Base-by-base conservation (phyloP, 345 rosid genomes). In the Linum usitatissimum region DNA sequence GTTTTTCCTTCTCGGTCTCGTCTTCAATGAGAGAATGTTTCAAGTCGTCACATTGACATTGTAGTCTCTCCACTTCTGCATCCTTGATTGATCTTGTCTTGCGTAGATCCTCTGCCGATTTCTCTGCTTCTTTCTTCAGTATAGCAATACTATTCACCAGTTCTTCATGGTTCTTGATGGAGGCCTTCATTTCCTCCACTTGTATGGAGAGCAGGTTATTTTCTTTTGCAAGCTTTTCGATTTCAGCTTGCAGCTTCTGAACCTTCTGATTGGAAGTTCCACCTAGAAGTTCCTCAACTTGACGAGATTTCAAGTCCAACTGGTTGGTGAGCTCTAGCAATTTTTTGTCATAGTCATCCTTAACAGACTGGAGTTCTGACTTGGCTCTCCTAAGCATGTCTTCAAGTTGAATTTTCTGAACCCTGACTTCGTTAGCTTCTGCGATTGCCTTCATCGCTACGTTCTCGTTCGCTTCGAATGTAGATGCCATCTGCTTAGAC, bases 401-500 rank as follows among this genome's bases (percentile, higher is more conserved):
- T 71, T 83, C 92, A 1, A 84, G 72, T 54, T 77, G 76, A 70
- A 64, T 77, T 75, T 86, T 91, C 82, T 78, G 88, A 69, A 67
- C 60, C 1, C 72, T 76, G 55, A 86, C 69, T 63, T 84, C 91
- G 64, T 68, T 73, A 61, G 89, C 95, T 83, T 93, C 99, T 0
- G 78, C 67, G 69, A 90, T 62, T 7, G 99, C 87, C 77, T 77
- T 83, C 76, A 78, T 72, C 30, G 97, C 92, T 75, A 86, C 75
- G 74, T 81, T 83, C 79, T 93, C 96, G 20, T 90, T 93, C 19
- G 85, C 90, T n/a, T 78, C 77, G 70, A 88, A 82, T 31, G 86
- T 80, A 14, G 88, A 82, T 48, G 83, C 82, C 96, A 93, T 84
- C 68, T 86, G 95, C 69, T 69, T 66, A 20, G 95, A 84, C 3